Conservation (phyloP, 164 flowering plant species). For the Liquidambar formosana region DNA sequence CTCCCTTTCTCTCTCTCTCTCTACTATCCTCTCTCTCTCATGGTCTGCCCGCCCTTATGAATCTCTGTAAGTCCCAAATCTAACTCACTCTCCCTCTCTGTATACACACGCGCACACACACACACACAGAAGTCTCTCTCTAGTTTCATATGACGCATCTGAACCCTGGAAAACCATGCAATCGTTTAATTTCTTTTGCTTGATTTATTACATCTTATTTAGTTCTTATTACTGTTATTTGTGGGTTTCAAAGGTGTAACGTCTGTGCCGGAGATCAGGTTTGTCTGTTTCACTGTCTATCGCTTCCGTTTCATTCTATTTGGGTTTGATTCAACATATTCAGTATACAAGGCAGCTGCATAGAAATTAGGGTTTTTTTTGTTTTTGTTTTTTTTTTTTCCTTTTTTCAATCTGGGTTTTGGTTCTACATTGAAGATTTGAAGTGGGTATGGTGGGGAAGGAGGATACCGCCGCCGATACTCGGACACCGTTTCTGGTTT, state of each 20-base stretch:
- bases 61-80: not conserved
- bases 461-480: constrained; percentile 46
- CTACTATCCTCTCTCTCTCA: not conserved
- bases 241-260: not conserved
- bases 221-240: not conserved
- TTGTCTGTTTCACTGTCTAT: not conserved
- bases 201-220: too few relatives aligned
- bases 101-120: too few relatives aligned
- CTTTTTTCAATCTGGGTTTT: too few relatives aligned
- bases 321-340: constrained; percentile 5
- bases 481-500: constrained; percentile 34
- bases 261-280: not conserved
- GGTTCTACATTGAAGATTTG: not conserved
- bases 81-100: too few relatives aligned
- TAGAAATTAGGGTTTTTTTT: not conserved
- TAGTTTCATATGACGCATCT: not conserved
- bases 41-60: not conserved
- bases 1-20: too few relatives aligned
- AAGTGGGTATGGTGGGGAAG: constrained; percentile 59
- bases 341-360: not conserved
- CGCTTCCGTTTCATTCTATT: not conserved
- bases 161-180: not conserved
- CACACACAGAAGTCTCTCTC: too few relatives aligned
- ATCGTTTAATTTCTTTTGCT: not conserved
- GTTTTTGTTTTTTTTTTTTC: too few relatives aligned